These are phyloP conservation scores for Boletus fagicola DNA, from an alignment of 768 basidiomycete genomes.

Conservation along the genomic window DNA sequence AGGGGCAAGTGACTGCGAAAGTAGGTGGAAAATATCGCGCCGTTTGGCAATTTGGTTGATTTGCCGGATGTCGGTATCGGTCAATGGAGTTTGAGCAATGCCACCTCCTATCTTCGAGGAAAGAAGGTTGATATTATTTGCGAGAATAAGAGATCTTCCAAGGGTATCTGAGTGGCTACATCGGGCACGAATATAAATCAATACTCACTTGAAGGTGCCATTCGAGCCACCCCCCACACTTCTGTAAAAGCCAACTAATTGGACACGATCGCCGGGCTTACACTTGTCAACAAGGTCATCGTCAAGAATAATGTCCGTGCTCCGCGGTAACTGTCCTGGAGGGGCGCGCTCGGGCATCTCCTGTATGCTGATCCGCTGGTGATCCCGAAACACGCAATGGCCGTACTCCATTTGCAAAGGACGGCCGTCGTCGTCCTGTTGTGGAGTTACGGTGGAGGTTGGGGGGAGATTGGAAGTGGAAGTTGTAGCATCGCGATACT, in stretches of 20 bases:
- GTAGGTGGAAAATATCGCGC: conserved; percentile 79
- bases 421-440: conserved; percentile 88
- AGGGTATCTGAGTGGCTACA: conserved; percentile 13
- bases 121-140: conserved; percentile 92
- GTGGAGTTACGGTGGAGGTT: conserved; percentile 82
- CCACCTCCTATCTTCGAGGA: conserved; percentile 95
- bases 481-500: conserved; percentile 91
- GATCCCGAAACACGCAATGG: conserved; percentile 87
- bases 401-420: conserved; percentile 91
- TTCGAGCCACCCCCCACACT: conserved; percentile 89
- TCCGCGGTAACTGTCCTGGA: conserved; percentile 92
- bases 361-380: conserved; percentile 97
- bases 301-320: conserved; percentile 93
- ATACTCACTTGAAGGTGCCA: conserved; percentile 87
- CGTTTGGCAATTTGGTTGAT: conserved; percentile 94
- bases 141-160: conserved; percentile 82
- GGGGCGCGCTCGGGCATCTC: conserved; percentile 99
- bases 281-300: conserved; percentile 97
- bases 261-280: conserved; percentile 97
- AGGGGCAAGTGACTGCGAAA: conserved; percentile 94
- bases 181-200: conserved; percentile 11
- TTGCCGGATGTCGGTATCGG: conserved; percentile 90
- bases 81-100: conserved; percentile 88
- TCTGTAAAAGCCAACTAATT: conserved; percentile 92
- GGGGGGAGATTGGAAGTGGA: conserved; percentile 84